Conservation (phyloP, 805 yeast genomes). For the Candida sithepensis region DNA sequence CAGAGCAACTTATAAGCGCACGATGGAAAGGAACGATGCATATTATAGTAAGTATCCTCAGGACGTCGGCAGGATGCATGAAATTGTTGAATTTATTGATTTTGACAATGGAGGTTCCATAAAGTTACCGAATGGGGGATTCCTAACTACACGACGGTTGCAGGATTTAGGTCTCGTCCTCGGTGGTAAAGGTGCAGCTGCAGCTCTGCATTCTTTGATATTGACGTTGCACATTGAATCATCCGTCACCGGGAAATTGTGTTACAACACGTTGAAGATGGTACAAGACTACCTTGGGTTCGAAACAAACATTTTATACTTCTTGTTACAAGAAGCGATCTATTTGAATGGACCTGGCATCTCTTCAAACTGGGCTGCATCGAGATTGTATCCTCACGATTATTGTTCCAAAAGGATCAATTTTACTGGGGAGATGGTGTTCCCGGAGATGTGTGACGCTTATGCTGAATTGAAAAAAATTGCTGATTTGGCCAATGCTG, state of each 20-base stretch:
- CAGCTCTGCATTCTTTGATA: slow-evolving; percentile 42
- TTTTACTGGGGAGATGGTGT: slow-evolving; percentile 50
- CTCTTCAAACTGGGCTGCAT: slow-evolving; percentile 49
- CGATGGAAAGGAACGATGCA: slow-evolving; percentile 44
- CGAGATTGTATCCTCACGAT: slow-evolving; percentile 29
- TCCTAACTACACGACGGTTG: slow-evolving; percentile 45
- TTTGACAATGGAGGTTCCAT: slow-evolving; percentile 21
- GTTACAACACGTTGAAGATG: slow-evolving; percentile 32
- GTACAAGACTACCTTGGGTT: slow-evolving; percentile 38
- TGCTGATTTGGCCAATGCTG: slow-evolving; percentile 34
- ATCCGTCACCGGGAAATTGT: slow-evolving; percentile 30
- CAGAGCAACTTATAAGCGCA: slow-evolving; percentile 41
- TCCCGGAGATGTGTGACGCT: slow-evolving; percentile 46
- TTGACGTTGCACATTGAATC: slow-evolving; percentile 38
- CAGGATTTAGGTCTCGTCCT: slow-evolving; percentile 50
- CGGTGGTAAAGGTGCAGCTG: slow-evolving; percentile 51
- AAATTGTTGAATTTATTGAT: neutral
- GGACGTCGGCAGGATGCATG: slow-evolving; percentile 27
- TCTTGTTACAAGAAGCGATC: slow-evolving; percentile 56
- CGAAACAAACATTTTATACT: slow-evolving; percentile 53
- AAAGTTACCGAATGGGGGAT: slow-evolving; percentile 49
- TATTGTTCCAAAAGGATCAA: slow-evolving; percentile 5
- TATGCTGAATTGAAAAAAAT: slow-evolving; percentile 39
- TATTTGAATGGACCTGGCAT: slow-evolving; percentile 42
- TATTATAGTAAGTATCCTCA: slow-evolving; percentile 47